Base-by-base conservation (phyloP, 805 yeast genomes). In the Deakozyma indianensis region DNA sequence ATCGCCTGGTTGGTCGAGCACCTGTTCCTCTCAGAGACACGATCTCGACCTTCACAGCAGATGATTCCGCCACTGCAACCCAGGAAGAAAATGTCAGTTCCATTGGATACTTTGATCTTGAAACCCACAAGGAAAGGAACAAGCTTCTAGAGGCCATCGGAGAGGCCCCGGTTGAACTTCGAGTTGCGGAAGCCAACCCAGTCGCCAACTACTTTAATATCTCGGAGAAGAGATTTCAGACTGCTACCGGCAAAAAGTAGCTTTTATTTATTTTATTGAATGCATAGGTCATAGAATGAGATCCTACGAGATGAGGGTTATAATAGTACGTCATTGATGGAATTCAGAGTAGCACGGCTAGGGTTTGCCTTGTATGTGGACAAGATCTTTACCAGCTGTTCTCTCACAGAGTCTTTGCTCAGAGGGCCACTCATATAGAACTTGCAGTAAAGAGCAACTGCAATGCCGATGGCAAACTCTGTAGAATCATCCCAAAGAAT, bases 331-430 rank as follows among this genome's bases (percentile, higher is more conserved):
- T 41, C 22, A 18, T 84, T 81, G 1, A 83, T 76, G 23, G 88
- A 73, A 52, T 80, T 87, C 35, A 84, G 63, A 0, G 94, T 81
- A 9, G 84, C 78, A 43, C 95, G 66, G 46, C 87, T 78, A 0
- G 95, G 94, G 48, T 84, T 82, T 3, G 74, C 74, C 35, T 70
- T 73, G n/a, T 72, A 57, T 4, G 63, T 58, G 2, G 69, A 61
- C 16, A 72, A 65, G 2, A 85, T 53, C 41, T 58, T 58, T 2
- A 77, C 71, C 24, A 85, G 61, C 45, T 81, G 78, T 47, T 69
- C 69, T 46, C 77, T 71, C 3, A 83, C 70, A 5, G 66, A 58
- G 23, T 69, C 75, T 55, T 82, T 82, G 22, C 71, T 66, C 0
- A 65, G 51, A n/a, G 45, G 49, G 25, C 50, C 40, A 65, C 22